Evolutionary conservation across 345 rosid species (phyloP), one percentile per base, ranked within the genome.

Genomic region (Brassica napus): DNA sequence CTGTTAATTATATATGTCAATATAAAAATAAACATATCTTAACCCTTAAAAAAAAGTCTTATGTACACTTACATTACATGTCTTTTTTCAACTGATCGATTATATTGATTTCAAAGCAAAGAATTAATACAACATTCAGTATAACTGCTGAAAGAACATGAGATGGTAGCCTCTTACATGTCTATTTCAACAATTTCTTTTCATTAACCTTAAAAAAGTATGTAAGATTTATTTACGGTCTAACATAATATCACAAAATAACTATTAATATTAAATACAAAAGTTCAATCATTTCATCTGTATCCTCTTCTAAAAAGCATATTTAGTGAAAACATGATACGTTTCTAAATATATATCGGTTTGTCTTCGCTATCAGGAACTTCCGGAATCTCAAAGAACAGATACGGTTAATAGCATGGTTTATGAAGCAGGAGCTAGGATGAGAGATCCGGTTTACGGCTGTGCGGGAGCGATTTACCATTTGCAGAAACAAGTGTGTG

Each of bases 321-420:
- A 10, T 16, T 28, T 54, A 26, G 16, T 8, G 49, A 57, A 73
- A 68, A 58, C 16, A 65, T 44, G 6, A 58, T 26, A 34, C 37
- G 37, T 34, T 34, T 34, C 37, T 34, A 34, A 5, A 34, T 72
- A 31, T 8, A 4, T 16, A 28, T 62, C 32, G 9, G 7, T 9
- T 57, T 8, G 44, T 35, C 66, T 55, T 31, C 14, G 3, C 55
- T 6, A 12, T 12, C 79, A 93, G 98, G 97, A 93, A 68, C 90
- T 93, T 14, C 97, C 98, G 4, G 97, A 93, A 69, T 70, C 90
- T 0, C 93, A 90, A 37, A 88, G 94, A 77, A 92, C 94, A 0
- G 98, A 93, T 68, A 97, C 98, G 8, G 98, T 93, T 52, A 93
- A 93, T 84, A 91, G 97, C 85, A 93, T 93, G 98, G 98, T 91